Percentiles rank a stretch among this genome's conserved stretches.
These are phyloP conservation scores for Aureobasidium uvarum DNA, from an alignment of 2,329 filamentous ascomycete genomes.

Conservation along the genomic window DNA sequence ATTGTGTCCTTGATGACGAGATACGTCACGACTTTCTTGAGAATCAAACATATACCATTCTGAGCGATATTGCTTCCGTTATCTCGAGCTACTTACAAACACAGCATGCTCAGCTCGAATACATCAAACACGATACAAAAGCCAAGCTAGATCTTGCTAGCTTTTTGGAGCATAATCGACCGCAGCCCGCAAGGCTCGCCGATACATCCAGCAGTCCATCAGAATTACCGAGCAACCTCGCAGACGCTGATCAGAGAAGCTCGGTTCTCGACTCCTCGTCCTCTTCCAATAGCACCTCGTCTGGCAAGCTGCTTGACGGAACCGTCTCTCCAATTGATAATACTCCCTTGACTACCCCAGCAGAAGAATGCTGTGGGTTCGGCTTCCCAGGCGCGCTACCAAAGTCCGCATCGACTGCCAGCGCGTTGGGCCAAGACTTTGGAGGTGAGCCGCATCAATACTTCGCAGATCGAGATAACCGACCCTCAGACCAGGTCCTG, in stretches of 20 bases:
- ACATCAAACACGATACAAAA: not conserved
- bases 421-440: not conserved
- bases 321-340: not conserved
- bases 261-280: not conserved
- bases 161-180: not conserved
- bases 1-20: conserved; percentile 38
- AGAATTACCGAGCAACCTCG: not conserved
- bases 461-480: no score
- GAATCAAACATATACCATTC: not conserved
- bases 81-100: not conserved
- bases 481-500: not conserved
- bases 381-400: not conserved
- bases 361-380: not conserved
- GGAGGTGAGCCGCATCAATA: no score
- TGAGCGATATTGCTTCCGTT: not conserved
- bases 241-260: not conserved
- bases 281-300: not conserved
- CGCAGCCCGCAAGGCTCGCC: not conserved
- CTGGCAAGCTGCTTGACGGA: not conserved
- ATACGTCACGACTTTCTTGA: conserved; percentile 25
- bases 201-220: not conserved
- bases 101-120: not conserved
- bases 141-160: not conserved
- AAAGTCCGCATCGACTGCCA: not conserved
- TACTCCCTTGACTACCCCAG: not conserved